Evolutionary conservation across 2,329 filamentous ascomycete genomes (phyloP).

Genomic region (Boeremia lycopersici): DNA sequence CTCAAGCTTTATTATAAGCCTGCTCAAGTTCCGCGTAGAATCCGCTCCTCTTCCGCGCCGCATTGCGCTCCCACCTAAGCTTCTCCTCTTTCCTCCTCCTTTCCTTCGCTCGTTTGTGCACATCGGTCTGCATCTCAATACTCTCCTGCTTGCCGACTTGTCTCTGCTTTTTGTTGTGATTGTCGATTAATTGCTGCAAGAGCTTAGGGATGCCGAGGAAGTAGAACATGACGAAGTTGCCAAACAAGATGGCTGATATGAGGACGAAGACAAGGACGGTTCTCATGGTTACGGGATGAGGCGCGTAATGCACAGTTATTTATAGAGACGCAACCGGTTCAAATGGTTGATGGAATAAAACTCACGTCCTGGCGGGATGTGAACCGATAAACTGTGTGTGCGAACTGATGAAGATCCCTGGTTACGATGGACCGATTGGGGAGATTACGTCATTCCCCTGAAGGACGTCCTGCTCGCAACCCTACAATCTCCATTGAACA

Average conservation of each 20-base stretch:
- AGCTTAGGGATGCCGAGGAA: slow-evolving; percentile 15
- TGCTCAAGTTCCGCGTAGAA: slow-evolving; percentile 15
- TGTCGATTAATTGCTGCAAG: slow-evolving; percentile 5
- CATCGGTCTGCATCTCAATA: slow-evolving; percentile 16
- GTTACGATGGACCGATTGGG: no score
- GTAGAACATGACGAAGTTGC: slow-evolving; percentile 15
- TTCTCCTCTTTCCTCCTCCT: slow-evolving; percentile 13
- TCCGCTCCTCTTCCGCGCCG: slow-evolving; percentile 12
- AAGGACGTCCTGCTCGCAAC: no score
- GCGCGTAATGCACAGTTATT: neutral
- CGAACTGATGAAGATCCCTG: no score
- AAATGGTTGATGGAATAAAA: neutral
- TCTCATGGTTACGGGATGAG: neutral
- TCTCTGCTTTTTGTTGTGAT: slow-evolving; percentile 7
- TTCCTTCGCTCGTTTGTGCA: slow-evolving; percentile 14
- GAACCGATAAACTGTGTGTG: no score
- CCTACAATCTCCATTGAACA: no score
- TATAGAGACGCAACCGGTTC: neutral
- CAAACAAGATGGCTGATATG: slow-evolving; percentile 6
- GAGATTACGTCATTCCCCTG: no score
- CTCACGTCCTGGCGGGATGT: no score
- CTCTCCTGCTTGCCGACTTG: slow-evolving; percentile 5
- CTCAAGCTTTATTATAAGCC: slow-evolving; percentile 13
- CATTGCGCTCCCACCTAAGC: slow-evolving; percentile 12
- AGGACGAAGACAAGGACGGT: slow-evolving; percentile 10